A percentile compares a stretch with the other conserved stretches of the same genome.
Conservation (phyloP, 331 rosid genomes). For the Cydonia oblonga region DNA sequence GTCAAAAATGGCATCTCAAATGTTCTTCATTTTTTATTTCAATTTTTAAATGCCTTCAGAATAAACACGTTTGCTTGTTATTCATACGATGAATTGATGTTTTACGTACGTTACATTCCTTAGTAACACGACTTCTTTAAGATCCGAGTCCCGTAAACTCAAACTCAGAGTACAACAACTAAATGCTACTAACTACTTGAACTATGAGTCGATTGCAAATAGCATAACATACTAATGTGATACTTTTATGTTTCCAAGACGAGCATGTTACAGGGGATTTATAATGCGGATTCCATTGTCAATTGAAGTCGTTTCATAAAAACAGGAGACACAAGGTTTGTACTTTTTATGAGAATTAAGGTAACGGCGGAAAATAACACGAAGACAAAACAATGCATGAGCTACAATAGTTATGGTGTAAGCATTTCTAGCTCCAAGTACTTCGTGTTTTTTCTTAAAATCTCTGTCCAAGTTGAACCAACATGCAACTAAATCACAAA, state of each 20-base stretch:
- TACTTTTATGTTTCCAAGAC: too few species aligned
- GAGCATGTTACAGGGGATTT: too few species aligned
- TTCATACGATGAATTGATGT: background rate
- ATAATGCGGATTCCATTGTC: too few species aligned
- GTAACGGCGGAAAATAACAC: too few species aligned
- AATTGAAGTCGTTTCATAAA: background rate
- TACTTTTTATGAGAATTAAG: too few species aligned
- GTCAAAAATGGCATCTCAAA: too few species aligned
- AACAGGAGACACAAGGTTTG: too few species aligned
- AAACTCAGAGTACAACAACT: fast-evolving
- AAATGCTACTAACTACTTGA: background rate
- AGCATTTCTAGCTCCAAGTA: background rate
- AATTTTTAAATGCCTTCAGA: background rate
- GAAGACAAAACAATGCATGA: background rate
- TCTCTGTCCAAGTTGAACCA: constrained; percentile 1
- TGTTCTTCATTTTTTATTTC: too few species aligned
- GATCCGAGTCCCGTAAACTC: background rate
- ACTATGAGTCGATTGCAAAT: background rate
- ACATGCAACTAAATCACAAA: constrained; percentile 1
- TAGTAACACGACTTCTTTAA: too few species aligned
- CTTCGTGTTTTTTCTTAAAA: too few species aligned
- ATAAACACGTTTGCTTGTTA: too few species aligned
- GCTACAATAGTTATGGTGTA: background rate
- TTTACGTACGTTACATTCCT: too few species aligned
- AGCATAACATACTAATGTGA: background rate